phyloP scores from a whole-genome alignment of 768 basidiomycete genomes.

The Russula foetens region DNA sequence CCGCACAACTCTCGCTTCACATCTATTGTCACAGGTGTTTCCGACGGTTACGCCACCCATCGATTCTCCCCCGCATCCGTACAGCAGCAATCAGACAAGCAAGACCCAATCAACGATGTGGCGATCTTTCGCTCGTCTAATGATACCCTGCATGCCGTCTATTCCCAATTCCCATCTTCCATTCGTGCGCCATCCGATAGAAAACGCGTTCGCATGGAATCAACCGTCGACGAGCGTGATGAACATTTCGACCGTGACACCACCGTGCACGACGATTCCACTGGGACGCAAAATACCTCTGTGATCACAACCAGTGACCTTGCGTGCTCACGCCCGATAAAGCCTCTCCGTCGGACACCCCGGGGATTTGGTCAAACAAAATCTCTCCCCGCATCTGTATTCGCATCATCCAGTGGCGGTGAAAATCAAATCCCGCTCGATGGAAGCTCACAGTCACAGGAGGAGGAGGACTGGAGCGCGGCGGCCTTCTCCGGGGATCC shows the following conservation, averaged over 20 bases:
- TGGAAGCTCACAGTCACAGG: not conserved
- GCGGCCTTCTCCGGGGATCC: slow-evolving; percentile 6
- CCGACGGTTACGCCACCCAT: slow-evolving; percentile 45
- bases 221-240: slow-evolving; percentile 4
- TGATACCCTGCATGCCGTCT: slow-evolving; percentile 46
- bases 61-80: slow-evolving; percentile 10
- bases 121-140: slow-evolving; percentile 47
- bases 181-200: slow-evolving; percentile 24
- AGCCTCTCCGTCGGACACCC: slow-evolving; percentile 31
- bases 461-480: slow-evolving; percentile 21
- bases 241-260: slow-evolving; percentile 11
- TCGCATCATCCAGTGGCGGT: not conserved
- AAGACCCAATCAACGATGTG: slow-evolving; percentile 11
- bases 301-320: slow-evolving; percentile 8
- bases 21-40: slow-evolving; percentile 41
- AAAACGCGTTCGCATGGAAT: slow-evolving; percentile 30
- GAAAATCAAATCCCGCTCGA: not conserved
- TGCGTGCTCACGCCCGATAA: slow-evolving; percentile 27
- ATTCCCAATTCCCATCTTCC: slow-evolving; percentile 30
- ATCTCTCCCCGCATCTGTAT: slow-evolving; percentile 16
- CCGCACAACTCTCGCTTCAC: slow-evolving; percentile 17
- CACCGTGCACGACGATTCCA: not conserved
- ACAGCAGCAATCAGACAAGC: not conserved
- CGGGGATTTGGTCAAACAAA: slow-evolving; percentile 17
- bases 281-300: slow-evolving; percentile 2